phyloP scores from a whole-genome alignment of 768 basidiomycete species.

The Russula sp. region DNA sequence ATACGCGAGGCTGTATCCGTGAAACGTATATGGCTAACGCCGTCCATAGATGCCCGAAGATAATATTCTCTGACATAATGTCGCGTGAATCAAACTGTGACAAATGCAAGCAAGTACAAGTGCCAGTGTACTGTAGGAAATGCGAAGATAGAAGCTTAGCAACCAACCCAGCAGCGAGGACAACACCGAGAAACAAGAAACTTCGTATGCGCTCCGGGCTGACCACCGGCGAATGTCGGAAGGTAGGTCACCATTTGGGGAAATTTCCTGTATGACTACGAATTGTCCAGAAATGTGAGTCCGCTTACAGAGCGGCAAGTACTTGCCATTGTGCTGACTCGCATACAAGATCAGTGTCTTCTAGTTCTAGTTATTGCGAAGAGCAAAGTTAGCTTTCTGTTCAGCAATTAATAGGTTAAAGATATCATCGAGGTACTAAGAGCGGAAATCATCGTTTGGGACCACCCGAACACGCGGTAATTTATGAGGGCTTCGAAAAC shows the following conservation, averaged over 20 bases:
- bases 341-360: background rate
- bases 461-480: too few species aligned
- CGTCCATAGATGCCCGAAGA: slow-evolving; percentile 30
- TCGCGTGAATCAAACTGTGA: slow-evolving; percentile 16
- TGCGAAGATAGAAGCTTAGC: background rate
- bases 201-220: background rate
- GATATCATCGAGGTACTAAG: background rate
- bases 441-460: background rate
- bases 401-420: background rate
- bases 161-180: background rate
- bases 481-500: background rate
- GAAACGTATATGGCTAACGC: slow-evolving; percentile 27
- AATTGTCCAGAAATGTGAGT: background rate
- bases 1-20: too few species aligned
- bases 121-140: background rate
- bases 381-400: background rate
- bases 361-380: background rate
- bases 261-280: background rate
- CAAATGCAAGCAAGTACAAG: too few species aligned
- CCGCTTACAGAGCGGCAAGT: background rate
- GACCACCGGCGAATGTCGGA: background rate
- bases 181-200: background rate
- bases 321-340: background rate
- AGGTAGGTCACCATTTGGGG: background rate
- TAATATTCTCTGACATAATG: slow-evolving; percentile 24